Conservation (phyloP, 345 rosid species). For the Rhodamnia rubescens region DNA sequence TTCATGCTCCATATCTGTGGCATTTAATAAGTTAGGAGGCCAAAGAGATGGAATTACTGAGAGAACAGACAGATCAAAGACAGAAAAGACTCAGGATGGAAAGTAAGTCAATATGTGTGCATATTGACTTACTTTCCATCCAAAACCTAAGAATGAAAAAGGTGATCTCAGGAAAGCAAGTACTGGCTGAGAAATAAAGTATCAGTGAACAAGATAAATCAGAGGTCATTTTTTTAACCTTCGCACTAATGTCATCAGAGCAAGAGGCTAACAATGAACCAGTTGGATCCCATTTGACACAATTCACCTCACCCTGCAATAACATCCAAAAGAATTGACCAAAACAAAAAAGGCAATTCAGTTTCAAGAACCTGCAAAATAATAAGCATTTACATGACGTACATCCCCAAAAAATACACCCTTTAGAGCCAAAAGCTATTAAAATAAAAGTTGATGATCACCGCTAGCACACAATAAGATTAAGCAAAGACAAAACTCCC, state of each 20-base stretch:
- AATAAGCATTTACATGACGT: not conserved
- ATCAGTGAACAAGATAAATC: not conserved
- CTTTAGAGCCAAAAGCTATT: not conserved
- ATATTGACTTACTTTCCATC: not conserved
- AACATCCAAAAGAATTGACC: not conserved
- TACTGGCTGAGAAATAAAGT: not conserved
- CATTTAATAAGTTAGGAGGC: not conserved
- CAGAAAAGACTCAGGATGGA: not conserved
- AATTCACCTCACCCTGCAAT: conserved; percentile 95
- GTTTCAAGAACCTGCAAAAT: not conserved
- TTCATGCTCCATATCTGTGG: conserved; percentile 79
- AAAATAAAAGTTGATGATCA: not conserved
- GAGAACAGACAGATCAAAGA: not conserved
- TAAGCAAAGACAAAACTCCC: not conserved
- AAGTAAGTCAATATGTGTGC: not conserved
- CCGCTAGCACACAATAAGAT: not conserved
- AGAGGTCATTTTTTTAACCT: conserved; percentile 32
- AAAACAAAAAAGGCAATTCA: not conserved
- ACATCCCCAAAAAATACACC: not conserved
- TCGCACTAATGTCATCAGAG: conserved; percentile 94
- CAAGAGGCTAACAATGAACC: conserved; percentile 91
- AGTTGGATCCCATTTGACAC: conserved; percentile 99
- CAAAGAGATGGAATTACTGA: not conserved
- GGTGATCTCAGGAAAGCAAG: not conserved
- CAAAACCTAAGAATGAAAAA: not conserved